Percentiles rank a stretch among this genome's conserved stretches.
These are phyloP conservation scores for Neoboletus magnificus DNA, from an alignment of 768 basidiomycete genomes.

Conservation along the genomic window DNA sequence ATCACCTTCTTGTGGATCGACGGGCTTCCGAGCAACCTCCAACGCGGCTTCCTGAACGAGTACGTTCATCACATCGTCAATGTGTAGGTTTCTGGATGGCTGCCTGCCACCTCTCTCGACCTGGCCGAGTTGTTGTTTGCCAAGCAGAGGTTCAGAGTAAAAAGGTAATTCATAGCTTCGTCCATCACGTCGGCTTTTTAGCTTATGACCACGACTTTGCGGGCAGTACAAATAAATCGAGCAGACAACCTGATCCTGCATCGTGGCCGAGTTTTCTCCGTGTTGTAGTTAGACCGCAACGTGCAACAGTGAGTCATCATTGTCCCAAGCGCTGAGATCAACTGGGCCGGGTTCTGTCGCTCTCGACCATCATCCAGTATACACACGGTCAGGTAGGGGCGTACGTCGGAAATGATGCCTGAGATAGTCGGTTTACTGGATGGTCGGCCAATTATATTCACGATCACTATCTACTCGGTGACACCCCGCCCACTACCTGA, in stretches of 20 bases:
- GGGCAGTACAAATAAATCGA: background rate
- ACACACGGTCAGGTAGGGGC: too few relatives aligned
- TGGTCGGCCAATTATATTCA: conserved; percentile 1
- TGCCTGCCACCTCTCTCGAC: background rate
- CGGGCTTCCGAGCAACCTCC: background rate
- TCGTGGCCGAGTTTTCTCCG: background rate
- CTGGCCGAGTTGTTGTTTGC: background rate
- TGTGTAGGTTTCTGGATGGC: background rate
- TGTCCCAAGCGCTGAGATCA: background rate
- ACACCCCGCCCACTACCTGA: background rate
- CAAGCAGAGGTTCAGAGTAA: background rate
- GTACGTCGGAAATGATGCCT: background rate
- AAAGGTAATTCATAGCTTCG: background rate
- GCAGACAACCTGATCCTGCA: background rate
- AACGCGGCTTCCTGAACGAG: background rate
- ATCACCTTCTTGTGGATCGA: background rate
- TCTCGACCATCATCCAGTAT: too few relatives aligned
- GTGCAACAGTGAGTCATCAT: background rate
- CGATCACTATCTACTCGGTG: conserved; percentile 1
- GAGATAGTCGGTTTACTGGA: background rate
- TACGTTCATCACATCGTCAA: background rate
- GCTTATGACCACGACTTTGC: background rate
- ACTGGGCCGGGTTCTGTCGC: background rate
- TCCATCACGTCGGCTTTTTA: background rate
- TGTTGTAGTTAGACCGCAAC: background rate